A percentile compares a stretch with the other conserved stretches of the same genome.
phyloP scores from a whole-genome alignment of 2,329 filamentous ascomycete genomes.

The Aureobasidium sp. region DNA sequence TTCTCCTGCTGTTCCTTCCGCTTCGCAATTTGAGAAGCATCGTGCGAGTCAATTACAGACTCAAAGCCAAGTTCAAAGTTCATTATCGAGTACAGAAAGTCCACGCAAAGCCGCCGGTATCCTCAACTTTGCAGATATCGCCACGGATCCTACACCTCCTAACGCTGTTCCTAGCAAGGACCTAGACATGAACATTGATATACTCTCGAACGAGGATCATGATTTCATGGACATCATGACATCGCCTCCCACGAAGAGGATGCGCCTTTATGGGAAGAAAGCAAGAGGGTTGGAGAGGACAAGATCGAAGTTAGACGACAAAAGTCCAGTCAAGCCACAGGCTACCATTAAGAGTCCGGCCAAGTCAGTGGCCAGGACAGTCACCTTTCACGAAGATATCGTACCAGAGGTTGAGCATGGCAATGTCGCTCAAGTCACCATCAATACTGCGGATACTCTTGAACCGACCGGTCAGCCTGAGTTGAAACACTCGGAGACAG shows the following conservation, averaged over 20 bases:
- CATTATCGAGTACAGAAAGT: conserved; percentile 22
- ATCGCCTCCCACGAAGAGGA: conserved; percentile 28
- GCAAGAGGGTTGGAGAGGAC: conserved; percentile 12
- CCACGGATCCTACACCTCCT: conserved; percentile 22
- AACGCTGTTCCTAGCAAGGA: conserved; percentile 22
- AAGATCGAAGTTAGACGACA: neutral
- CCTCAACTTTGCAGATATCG: conserved; percentile 27
- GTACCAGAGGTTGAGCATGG: neutral
- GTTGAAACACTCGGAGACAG: neutral
- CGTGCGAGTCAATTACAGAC: conserved; percentile 23
- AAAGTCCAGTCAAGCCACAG: neutral
- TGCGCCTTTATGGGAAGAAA: conserved; percentile 22
- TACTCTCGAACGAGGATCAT: conserved; percentile 34
- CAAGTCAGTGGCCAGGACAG: neutral
- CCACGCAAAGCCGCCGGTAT: conserved; percentile 28
- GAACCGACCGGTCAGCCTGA: neutral
- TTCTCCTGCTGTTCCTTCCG: conserved; percentile 15
- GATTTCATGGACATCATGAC: conserved; percentile 26
- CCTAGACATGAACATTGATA: conserved; percentile 28
- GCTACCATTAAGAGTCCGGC: neutral
- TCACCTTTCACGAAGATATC: neutral
- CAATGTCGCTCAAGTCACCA: neutral
- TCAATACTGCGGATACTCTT: neutral
- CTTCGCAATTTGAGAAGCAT: conserved; percentile 18
- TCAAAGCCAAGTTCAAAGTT: conserved; percentile 1